phyloP scores from a whole-genome alignment of 148 eudicot genomes.

The Fagopyrum homotropicum region DNA sequence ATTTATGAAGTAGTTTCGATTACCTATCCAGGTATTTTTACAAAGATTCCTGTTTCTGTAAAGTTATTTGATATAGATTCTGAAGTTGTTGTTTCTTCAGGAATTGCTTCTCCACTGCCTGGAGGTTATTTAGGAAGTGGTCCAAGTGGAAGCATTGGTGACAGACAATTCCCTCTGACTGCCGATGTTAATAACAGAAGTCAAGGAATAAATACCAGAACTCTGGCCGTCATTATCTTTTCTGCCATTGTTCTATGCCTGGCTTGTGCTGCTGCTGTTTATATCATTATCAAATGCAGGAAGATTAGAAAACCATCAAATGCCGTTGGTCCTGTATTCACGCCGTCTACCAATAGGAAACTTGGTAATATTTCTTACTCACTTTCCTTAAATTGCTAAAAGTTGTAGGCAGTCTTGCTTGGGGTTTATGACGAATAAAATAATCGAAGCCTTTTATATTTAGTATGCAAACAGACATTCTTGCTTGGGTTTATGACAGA shows the following conservation, averaged over 20 bases:
- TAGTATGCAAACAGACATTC: neutral
- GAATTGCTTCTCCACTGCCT: slow-evolving; percentile 62
- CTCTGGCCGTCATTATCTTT: slow-evolving; percentile 52
- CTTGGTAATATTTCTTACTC: slow-evolving; percentile 38
- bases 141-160: slow-evolving; percentile 57
- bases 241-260: slow-evolving; percentile 68
- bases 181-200: slow-evolving; percentile 50
- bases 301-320: slow-evolving; percentile 51
- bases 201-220: slow-evolving; percentile 51
- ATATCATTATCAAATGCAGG: slow-evolving; percentile 57
- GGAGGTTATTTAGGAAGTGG: slow-evolving; percentile 39
- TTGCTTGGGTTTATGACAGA: neutral
- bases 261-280: slow-evolving; percentile 55
- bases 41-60: slow-evolving; percentile 3
- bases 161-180: slow-evolving; percentile 55
- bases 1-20: slow-evolving; percentile 61
- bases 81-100: slow-evolving; percentile 28
- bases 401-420: neutral
- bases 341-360: slow-evolving; percentile 60
- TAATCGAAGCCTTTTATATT: no score
- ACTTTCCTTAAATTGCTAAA: slow-evolving; percentile 18
- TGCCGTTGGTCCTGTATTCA: slow-evolving; percentile 67
- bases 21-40: slow-evolving; percentile 62
- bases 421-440: neutral
- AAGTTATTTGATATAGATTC: neutral